A percentile compares a stretch with the other conserved stretches of the same genome.
Evolutionary conservation across 1,139 yeast species (phyloP).

Genomic region (Suhomyces ambrosiae): DNA sequence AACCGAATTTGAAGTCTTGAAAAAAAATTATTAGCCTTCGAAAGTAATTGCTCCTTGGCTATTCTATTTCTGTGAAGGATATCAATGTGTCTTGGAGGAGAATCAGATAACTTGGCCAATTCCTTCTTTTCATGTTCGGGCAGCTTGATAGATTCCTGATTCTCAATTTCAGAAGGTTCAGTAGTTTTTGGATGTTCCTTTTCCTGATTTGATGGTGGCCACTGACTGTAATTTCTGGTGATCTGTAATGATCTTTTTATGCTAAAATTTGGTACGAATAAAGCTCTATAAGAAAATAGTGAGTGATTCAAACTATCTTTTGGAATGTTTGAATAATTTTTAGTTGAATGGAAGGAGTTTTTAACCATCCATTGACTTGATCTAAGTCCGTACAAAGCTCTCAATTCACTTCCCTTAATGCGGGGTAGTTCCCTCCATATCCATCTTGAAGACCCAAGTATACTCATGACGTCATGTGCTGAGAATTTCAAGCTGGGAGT

Average conservation of each 20-base stretch:
- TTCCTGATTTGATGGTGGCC: neutral
- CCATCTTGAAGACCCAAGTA: neutral
- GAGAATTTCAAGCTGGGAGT: neutral
- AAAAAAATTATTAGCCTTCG: constrained; percentile 51
- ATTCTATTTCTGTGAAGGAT: constrained; percentile 16
- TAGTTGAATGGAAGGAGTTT: too few relatives aligned
- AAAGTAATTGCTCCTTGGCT: constrained; percentile 55
- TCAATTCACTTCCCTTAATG: neutral
- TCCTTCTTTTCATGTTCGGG: constrained; percentile 3
- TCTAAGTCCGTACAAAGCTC: too few relatives aligned
- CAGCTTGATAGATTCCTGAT: neutral
- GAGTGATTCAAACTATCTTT: too few relatives aligned
- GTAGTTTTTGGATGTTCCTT: too few relatives aligned
- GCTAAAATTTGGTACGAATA: too few relatives aligned
- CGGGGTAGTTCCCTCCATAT: constrained; percentile 3
- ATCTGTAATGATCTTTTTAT: neutral
- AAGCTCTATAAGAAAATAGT: too few relatives aligned
- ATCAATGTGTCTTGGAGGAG: constrained; percentile 8
- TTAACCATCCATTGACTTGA: neutral
- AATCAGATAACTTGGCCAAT: constrained; percentile 4
- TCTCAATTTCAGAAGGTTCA: too few relatives aligned
- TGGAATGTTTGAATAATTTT: too few relatives aligned
- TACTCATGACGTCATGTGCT: constrained; percentile 1
- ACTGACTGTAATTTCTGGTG: neutral
- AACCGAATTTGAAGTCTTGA: constrained; percentile 58